These are phyloP conservation scores for Porodaedalea pini DNA, from an alignment of 1,284 basidiomycete species.

Conservation along the genomic window DNA sequence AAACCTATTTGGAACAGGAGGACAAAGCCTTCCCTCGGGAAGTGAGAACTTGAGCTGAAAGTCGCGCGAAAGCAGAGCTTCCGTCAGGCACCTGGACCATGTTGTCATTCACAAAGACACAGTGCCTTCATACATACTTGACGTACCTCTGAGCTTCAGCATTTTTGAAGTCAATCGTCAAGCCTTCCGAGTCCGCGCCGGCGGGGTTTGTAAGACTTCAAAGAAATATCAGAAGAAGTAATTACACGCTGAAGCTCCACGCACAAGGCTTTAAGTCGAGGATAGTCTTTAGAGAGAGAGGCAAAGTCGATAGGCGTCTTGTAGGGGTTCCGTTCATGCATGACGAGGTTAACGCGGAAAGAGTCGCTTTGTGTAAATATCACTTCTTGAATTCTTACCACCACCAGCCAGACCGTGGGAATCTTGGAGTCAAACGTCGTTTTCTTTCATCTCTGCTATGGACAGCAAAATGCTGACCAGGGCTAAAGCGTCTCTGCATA, in stretches of 20 bases:
- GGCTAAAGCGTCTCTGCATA: too few species aligned
- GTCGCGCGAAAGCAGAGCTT: conserved; percentile 72
- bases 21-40: conserved; percentile 75
- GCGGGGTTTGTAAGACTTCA: conserved; percentile 30
- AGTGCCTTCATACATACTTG: background rate
- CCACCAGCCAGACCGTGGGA: too few species aligned
- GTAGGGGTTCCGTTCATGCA: conserved; percentile 67
- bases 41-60: conserved; percentile 63
- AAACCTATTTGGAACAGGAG: conserved; percentile 78
- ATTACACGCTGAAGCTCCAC: conserved; percentile 24
- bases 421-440: too few species aligned
- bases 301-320: conserved; percentile 58
- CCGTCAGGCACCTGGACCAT: conserved; percentile 64
- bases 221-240: conserved; percentile 31
- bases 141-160: conserved; percentile 62
- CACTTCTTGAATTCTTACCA: too few species aligned
- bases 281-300: conserved; percentile 54
- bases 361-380: background rate
- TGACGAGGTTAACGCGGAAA: conserved; percentile 25
- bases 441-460: too few species aligned
- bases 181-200: conserved; percentile 31
- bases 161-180: conserved; percentile 71
- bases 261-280: conserved; percentile 60
- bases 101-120: background rate
- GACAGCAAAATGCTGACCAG: too few species aligned